Evolutionary conservation across 2,329 filamentous ascomycete species (phyloP).

Genomic region (Pezicula radicicola): DNA sequence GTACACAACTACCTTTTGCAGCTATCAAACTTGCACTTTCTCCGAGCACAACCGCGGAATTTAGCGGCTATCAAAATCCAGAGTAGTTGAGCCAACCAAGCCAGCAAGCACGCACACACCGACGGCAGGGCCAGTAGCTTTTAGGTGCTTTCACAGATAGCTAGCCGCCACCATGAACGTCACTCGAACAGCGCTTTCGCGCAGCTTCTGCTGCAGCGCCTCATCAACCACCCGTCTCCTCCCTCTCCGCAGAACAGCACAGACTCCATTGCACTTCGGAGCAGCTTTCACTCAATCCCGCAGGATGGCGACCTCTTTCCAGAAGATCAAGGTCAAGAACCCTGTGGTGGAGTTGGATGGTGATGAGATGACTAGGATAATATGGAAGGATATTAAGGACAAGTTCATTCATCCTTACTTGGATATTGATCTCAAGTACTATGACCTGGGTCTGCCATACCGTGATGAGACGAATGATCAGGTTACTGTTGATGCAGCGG

Average conservation of each 20-base stretch:
- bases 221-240: constrained; percentile 1
- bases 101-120: background rate
- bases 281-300: constrained; percentile 31
- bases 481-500: constrained; percentile 91
- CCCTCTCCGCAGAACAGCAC: background rate
- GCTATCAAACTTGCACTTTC: background rate
- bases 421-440: constrained; percentile 98
- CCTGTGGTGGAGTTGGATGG: constrained; percentile 97
- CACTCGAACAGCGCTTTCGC: constrained; percentile 8
- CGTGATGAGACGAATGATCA: constrained; percentile 95
- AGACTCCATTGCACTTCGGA: constrained; percentile 14
- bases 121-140: background rate
- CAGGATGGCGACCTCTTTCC: constrained; percentile 52
- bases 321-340: constrained; percentile 99
- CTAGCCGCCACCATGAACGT: constrained; percentile 13
- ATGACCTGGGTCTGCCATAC: constrained; percentile 89
- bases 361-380: constrained; percentile 95
- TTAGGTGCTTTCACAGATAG: constrained; percentile 2
- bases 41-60: background rate
- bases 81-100: too few relatives aligned
- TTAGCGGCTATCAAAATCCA: background rate
- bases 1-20: too few relatives aligned
- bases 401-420: constrained; percentile 97
- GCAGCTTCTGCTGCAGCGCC: constrained; percentile 7
- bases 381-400: constrained; percentile 99